Conservation (phyloP, 148 eudicot species). For the Silene latifolia region DNA sequence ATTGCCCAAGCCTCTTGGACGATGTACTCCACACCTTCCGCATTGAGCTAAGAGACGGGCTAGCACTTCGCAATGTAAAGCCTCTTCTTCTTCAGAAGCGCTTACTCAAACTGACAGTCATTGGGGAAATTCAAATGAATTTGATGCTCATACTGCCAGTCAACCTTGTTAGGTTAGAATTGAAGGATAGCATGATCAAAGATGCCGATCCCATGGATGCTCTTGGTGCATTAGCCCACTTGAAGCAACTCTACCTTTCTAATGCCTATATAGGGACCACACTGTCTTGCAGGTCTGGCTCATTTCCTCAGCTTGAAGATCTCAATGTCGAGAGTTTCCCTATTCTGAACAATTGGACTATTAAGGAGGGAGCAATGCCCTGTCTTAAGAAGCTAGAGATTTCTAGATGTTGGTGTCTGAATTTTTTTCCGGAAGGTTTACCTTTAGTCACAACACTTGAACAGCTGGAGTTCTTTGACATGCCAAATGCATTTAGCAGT, state of each 20-base stretch:
- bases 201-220: slow-evolving; percentile 16
- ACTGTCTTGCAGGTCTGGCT: no score
- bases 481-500: neutral
- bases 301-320: slow-evolving; percentile 17
- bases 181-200: slow-evolving; percentile 11
- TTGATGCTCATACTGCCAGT: slow-evolving; percentile 9
- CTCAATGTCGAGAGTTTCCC: slow-evolving; percentile 1
- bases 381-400: slow-evolving; percentile 19
- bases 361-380: slow-evolving; percentile 10
- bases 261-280: slow-evolving; percentile 6
- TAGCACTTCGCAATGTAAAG: slow-evolving; percentile 4
- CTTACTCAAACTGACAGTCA: slow-evolving; percentile 19
- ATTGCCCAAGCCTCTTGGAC: slow-evolving; percentile 19
- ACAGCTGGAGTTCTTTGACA: slow-evolving; percentile 14
- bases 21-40: slow-evolving; percentile 15
- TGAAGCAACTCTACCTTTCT: slow-evolving; percentile 17
- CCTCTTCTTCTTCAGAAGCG: slow-evolving; percentile 10
- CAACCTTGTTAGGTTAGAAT: slow-evolving; percentile 20
- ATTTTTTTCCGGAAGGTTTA: neutral
- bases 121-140: slow-evolving; percentile 9
- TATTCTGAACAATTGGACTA: neutral
- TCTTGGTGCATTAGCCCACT: slow-evolving; percentile 12
- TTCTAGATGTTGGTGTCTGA: neutral
- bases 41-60: neutral
- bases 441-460: slow-evolving; percentile 10